These are phyloP conservation scores for Penicillium verrucosum DNA, from an alignment of 2,329 filamentous ascomycete genomes.

Conservation along the genomic window DNA sequence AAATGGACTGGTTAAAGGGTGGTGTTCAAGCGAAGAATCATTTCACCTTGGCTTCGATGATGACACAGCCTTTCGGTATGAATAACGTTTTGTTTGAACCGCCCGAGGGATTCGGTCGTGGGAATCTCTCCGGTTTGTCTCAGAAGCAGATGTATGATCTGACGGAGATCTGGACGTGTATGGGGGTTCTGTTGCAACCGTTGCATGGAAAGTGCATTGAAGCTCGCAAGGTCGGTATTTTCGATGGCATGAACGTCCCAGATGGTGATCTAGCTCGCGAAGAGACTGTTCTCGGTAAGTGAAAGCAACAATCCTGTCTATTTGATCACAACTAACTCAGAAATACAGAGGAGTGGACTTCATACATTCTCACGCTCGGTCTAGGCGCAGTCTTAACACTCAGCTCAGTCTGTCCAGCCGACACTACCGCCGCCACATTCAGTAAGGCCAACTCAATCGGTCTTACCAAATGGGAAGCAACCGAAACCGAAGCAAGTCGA, in stretches of 20 bases:
- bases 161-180: slow-evolving; percentile 62
- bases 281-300: slow-evolving; percentile 52
- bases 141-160: slow-evolving; percentile 61
- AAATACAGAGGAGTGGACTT: slow-evolving; percentile 57
- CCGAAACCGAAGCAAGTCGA: slow-evolving; percentile 47
- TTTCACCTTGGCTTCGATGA: slow-evolving; percentile 41
- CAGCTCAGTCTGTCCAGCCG: slow-evolving; percentile 40
- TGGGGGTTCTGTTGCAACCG: slow-evolving; percentile 54
- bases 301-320: neutral
- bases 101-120: slow-evolving; percentile 56
- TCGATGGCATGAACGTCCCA: slow-evolving; percentile 52
- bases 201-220: slow-evolving; percentile 55
- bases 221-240: slow-evolving; percentile 56
- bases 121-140: slow-evolving; percentile 54
- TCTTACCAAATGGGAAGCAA: slow-evolving; percentile 56
- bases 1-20: slow-evolving; percentile 63
- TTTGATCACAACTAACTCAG: slow-evolving; percentile 15
- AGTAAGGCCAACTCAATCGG: slow-evolving; percentile 52
- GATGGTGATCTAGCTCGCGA: slow-evolving; percentile 43
- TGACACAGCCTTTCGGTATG: slow-evolving; percentile 50
- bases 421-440: slow-evolving; percentile 47
- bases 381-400: slow-evolving; percentile 55
- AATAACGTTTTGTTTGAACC: slow-evolving; percentile 55
- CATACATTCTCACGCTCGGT: slow-evolving; percentile 58
- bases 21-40: slow-evolving; percentile 50